Base-by-base conservation (phyloP, 2,329 filamentous ascomycete genomes). In the Bretziella fagacearum region DNA sequence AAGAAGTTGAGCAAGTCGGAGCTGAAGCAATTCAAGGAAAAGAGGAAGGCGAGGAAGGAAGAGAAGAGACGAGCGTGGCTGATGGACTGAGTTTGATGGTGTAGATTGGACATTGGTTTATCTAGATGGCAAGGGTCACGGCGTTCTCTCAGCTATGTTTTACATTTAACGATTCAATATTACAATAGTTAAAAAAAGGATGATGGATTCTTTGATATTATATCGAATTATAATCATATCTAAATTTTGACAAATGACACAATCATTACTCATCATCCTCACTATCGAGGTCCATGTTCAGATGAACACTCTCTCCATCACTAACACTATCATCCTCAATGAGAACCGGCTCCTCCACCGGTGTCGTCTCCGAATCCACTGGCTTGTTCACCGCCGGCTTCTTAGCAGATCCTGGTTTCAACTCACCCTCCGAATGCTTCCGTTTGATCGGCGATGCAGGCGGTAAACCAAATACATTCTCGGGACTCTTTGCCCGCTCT, bases 61-160 rank as follows among this genome's bases (percentile, higher is more conserved):
- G 86, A 95, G 67, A 96, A 94, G 66, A 73, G 87, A 52, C 70
- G 87, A 53, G 89, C 86, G 7, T 98, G 91, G 85, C 63, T 96
- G 57, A 70, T 79, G 56, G 87, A 94, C 63, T 95, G 65, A 79
- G 37, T 30, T 30, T 30, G n/a, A n/a, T 30, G 27, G 5, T n/a
- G n/a, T n/a, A n/a, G n/a, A n/a, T n/a, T n/a, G n/a, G n/a, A n/a
- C n/a, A n/a, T n/a, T n/a, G n/a, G n/a, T n/a, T n/a, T n/a, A n/a
- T n/a, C n/a, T n/a, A n/a, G n/a, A n/a, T n/a, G n/a, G n/a, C n/a
- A n/a, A n/a, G n/a, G n/a, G n/a, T n/a, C n/a, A n/a, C n/a, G n/a
- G n/a, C n/a, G n/a, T n/a, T n/a, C n/a, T n/a, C n/a, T n/a, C n/a
- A n/a, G n/a, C n/a, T n/a, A n/a, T n/a, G n/a, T n/a, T n/a, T n/a